Base-by-base conservation (phyloP, 139 green algal genomes). In the Trebouxia sp. region DNA sequence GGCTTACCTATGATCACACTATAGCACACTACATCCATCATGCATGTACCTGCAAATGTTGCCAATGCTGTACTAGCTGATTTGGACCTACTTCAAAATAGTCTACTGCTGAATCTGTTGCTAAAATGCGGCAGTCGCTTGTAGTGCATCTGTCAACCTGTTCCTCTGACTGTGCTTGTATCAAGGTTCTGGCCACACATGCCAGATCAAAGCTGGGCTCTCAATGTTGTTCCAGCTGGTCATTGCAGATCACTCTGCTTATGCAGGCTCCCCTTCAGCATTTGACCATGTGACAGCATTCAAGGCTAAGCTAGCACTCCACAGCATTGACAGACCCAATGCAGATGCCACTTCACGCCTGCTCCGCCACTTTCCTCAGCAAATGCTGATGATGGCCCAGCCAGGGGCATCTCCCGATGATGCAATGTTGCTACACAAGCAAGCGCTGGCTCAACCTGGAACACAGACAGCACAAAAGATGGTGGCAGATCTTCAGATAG, bases 381-480 rank as follows among this genome's bases (percentile, higher is more conserved):
- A 70, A 42, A 45, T 70, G 62, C 62, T 70, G 62, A 70, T 70
- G 62, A 42, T 70, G 62, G 62, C 62, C 62, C 62, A 70, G 62
- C 11, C 62, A 70, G 62, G 17, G 62, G 62, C 62, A 70, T 70
- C 62, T 70, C n/a, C 32, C 26, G 62, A 70, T 70, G 62, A 70
- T 70, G 62, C 62, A 70, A 70, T 70, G 62, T 70, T 70, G 62
- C 62, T 70, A 70, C 42, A 70, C 62, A 70, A 70, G 32, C 62
- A 70, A 70, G 62, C 32, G 32, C n/a, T 70, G 62, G 62, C 62
- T 70, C 62, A 70, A 70, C 30, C 32, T 70, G 62, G 62, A 70
- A 70, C 62, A 5, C 62, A 70, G 62, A 70, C 62, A 70, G 62
- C 62, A 14, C 62, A 28, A 32, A 70, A 42, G 26, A 70, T 70